Evolutionary conservation across 139 green algal species (phyloP), one percentile per base, ranked within the genome.

Genomic region (Penium margaritaceum): DNA sequence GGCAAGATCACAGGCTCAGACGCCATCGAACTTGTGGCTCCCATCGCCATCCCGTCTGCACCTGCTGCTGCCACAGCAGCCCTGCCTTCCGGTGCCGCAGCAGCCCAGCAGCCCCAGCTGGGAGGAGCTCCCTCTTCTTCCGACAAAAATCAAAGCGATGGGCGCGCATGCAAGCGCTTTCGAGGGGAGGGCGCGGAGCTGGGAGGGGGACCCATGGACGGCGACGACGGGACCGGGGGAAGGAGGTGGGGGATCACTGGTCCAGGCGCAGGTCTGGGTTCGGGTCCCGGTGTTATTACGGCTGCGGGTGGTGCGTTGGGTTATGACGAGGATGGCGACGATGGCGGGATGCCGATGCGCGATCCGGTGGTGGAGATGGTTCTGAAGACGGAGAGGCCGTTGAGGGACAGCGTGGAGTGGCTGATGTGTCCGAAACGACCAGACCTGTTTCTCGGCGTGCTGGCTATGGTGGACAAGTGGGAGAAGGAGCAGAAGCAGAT

Each of bases 401-500:
- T 78, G 63, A 12, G 71, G 32, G 71, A 78, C 37, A 17, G 71
- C 3, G 71, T 77, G 62, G 36, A 27, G 19, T 68, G 78, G 17
- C 61, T 78, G 30, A 15, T 78, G 24, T 78, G 71, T 37, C 46
- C n/a, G 14, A n/a, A 37, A 3, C 39, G 43, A 27, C 21, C 32
- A 24, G 39, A 74, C 33, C 29, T 33, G 14, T 78, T 78, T 19
- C 32, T 17, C 1, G 15, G 15, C 7, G 44, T 78, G 36, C 38
- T 78, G 27, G 46, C 24, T n/a, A 75, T 78, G 71, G 27, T 78
- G n/a, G 30, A 72, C 53, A 24, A 27, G 0, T 24, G 71, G 27
- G 46, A 47, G 62, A 27, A 78, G 14, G 71, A 75, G 44, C 57
- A 27, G 3, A 67, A 77, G 39, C 76, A 77, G 55, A 75, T 70